Conservation (phyloP, 805 yeast species). For the Candida quercuum region DNA sequence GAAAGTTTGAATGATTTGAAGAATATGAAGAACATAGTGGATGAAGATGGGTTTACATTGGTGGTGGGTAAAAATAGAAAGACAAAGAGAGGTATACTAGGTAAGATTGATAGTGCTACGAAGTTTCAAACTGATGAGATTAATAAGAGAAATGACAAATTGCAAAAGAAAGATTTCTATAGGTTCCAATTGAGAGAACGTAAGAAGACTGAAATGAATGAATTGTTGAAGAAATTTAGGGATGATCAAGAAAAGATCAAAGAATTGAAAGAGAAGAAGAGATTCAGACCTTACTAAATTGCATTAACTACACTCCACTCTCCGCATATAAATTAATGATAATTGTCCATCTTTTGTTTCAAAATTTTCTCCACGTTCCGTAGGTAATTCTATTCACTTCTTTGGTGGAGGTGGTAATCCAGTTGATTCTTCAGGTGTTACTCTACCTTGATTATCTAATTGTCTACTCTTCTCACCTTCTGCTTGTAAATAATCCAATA, state of each 20-base stretch:
- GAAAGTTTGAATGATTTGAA: constrained; percentile 51
- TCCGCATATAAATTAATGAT: constrained; percentile 29
- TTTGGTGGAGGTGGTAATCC: constrained; percentile 32
- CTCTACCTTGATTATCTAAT: constrained; percentile 29
- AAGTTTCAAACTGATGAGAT: constrained; percentile 26
- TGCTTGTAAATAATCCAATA: constrained; percentile 35
- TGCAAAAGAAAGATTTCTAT: constrained; percentile 87
- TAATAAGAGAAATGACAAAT: constrained; percentile 52
- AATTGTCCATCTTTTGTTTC: constrained; percentile 20
- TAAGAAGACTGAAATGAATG: constrained; percentile 90
- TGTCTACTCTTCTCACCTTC: constrained; percentile 36
- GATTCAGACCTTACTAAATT: constrained; percentile 74
- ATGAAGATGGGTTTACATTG: constrained; percentile 90
- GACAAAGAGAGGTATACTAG: constrained; percentile 66
- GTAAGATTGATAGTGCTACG: constrained; percentile 40
- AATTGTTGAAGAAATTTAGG: constrained; percentile 75
- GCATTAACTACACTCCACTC: not conserved
- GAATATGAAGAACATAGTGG: constrained; percentile 59
- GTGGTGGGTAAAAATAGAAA: constrained; percentile 87
- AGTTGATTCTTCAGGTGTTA: constrained; percentile 12
- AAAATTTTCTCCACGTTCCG: constrained; percentile 20
- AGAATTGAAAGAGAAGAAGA: constrained; percentile 71
- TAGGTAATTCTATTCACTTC: constrained; percentile 29
- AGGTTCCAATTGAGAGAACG: constrained; percentile 92
- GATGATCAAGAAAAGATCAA: constrained; percentile 85